These are phyloP conservation scores for Neurospora terricola DNA, from an alignment of 495 filamentous ascomycete species.

Conservation along the genomic window DNA sequence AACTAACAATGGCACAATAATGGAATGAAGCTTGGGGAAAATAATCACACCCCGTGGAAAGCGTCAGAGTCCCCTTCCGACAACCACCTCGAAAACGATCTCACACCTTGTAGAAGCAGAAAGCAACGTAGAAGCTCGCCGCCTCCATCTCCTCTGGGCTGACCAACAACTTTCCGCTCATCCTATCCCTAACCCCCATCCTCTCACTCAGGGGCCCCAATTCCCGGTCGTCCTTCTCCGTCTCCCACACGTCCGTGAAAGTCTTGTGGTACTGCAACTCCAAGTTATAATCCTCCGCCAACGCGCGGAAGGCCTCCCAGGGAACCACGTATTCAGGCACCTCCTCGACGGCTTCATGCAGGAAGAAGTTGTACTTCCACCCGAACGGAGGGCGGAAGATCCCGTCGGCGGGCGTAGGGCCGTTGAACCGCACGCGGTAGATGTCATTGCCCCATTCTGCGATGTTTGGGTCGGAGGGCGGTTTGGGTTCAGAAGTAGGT, in stretches of 20 bases:
- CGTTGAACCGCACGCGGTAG: constrained; percentile 80
- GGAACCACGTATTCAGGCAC: constrained; percentile 97
- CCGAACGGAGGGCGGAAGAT: constrained; percentile 90
- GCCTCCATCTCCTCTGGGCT: constrained; percentile 80
- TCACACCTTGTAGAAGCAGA: constrained; percentile 89
- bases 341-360: constrained; percentile 91
- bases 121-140: constrained; percentile 81
- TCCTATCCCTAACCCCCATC: constrained; percentile 78
- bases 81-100: neutral
- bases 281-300: constrained; percentile 94
- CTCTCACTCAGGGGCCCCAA: constrained; percentile 78
- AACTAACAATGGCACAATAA: neutral
- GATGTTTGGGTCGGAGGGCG: constrained; percentile 11
- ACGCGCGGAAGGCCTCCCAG: constrained; percentile 89
- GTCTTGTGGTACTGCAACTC: constrained; percentile 86
- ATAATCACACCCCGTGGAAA: neutral
- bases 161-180: constrained; percentile 56
- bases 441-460: constrained; percentile 88
- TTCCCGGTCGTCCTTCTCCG: constrained; percentile 71
- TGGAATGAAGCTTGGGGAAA: neutral
- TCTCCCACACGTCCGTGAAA: constrained; percentile 83
- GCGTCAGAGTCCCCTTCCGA: neutral
- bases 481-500: neutral
- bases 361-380: constrained; percentile 94
- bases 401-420: constrained; percentile 64